Conservation (phyloP, 345 rosid species). For the Brassica juncea region DNA sequence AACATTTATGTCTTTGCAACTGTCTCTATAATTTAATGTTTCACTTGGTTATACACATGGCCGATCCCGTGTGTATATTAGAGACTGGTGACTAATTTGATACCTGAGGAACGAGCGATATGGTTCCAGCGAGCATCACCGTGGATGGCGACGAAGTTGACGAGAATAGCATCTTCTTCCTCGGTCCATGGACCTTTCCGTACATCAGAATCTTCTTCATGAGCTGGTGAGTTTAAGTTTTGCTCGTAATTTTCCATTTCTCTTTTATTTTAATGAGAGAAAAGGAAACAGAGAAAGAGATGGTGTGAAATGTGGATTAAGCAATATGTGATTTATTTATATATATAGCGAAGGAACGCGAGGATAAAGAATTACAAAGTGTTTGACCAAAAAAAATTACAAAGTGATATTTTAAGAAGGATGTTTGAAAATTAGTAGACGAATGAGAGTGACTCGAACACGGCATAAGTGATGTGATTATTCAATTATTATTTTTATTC, state of each 20-base stretch:
- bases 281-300: conserved; percentile 12
- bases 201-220: conserved; percentile 52
- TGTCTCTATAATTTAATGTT: not conserved
- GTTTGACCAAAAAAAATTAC: not conserved
- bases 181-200: conserved; percentile 91
- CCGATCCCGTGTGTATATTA: not conserved
- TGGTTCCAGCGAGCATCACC: conserved; percentile 93
- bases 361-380: not conserved
- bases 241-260: conserved; percentile 51
- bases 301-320: conserved; percentile 38
- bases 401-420: not conserved
- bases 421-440: conserved; percentile 31
- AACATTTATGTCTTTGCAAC: not conserved
- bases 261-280: not conserved
- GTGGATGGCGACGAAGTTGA: conserved; percentile 56
- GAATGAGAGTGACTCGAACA: conserved; percentile 40
- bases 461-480: conserved; percentile 39
- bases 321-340: conserved; percentile 27
- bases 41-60: not conserved
- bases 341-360: conserved; percentile 22
- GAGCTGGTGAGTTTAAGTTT: conserved; percentile 37
- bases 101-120: conserved; percentile 71
- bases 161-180: conserved; percentile 72
- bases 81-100: not conserved
- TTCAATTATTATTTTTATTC: conserved; percentile 21